Base-by-base conservation (phyloP, 176 grass and related monocot species). In the Avena insularis region DNA sequence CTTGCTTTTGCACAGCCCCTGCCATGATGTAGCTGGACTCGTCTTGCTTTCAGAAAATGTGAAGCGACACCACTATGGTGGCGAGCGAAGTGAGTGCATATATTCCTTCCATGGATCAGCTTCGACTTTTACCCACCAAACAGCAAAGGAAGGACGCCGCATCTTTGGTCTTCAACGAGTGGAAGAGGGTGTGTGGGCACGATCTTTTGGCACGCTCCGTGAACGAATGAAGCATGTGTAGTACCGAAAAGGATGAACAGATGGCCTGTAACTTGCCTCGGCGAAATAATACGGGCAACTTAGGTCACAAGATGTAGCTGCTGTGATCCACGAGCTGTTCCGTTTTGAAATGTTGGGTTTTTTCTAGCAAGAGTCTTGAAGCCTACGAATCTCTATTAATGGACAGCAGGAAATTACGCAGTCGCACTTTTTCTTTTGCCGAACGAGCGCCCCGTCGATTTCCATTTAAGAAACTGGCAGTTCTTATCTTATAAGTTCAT, bases 91-190 rank as follows among this genome's bases (percentile, higher is more conserved):
- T 78, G 74, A 29, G 31, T 40, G 72, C 59, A 55, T 4, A 55
- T 4, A 40, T 77, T 85, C 72, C 72, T 55, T 66, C 46, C 54
- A 61, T 1, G 3, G 6, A 85, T 54, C 70, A 31, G 82, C 40
- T 62, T 63, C 56, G 5, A 14, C 80, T 43, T 43, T 16, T 56
- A 6, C 36, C 55, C 66, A 68, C 20, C 38, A 49, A 11, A 6
- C 78, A 19, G 43, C 40, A 16, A 17, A 25, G 14, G 12, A 66
- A 81, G 38, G 2, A 49, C 40, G 17, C 1, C 12, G 54, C 10
- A 58, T 59, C 46, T 2, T 14, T 70, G 16, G 38, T 58, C 53
- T 21, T 43, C 17, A 9, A 11, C 33, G 33, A 15, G 23, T 14
- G 53, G 21, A 9, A 45, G 25, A 51, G 25, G 21, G 19, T 31